These are phyloP conservation scores for Vanderwaltozyma verrucispora DNA, from an alignment of 805 yeast genomes.

Conservation along the genomic window DNA sequence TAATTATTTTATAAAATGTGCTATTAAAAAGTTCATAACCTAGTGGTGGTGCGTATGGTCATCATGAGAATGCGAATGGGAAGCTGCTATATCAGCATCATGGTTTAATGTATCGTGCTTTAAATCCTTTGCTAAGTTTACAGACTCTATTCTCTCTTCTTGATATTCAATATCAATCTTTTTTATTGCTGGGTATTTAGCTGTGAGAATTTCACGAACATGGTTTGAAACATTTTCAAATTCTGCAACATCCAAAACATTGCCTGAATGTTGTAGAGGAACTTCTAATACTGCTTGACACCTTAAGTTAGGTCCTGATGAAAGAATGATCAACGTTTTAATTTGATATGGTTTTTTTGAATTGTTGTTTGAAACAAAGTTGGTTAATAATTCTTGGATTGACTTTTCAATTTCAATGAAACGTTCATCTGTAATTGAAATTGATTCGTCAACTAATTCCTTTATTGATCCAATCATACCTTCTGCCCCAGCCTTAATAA, in stretches of 20 bases:
- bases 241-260: constrained; percentile 32
- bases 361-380: constrained; percentile 34
- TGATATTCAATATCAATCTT: constrained; percentile 34
- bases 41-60: too few species aligned
- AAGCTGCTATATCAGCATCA: too few species aligned
- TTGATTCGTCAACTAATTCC: constrained; percentile 71
- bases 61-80: too few species aligned
- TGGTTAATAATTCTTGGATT: constrained; percentile 27
- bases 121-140: too few species aligned
- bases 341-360: constrained; percentile 31
- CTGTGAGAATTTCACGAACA: constrained; percentile 27
- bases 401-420: constrained; percentile 35
- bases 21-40: too few species aligned
- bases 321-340: constrained; percentile 36
- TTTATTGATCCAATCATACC: constrained; percentile 60
- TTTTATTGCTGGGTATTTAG: constrained; percentile 35
- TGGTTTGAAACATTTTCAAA: constrained; percentile 34
- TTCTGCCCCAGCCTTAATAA: constrained; percentile 73
- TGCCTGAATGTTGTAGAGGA: constrained; percentile 38
- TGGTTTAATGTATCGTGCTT: too few species aligned
- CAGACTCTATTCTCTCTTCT: constrained; percentile 22
- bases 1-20: too few species aligned
- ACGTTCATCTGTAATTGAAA: constrained; percentile 40
- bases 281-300: constrained; percentile 29
- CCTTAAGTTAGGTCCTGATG: constrained; percentile 48